Conservation (phyloP, 2,329 filamentous ascomycete species). For the Sclerotinia spermophila region DNA sequence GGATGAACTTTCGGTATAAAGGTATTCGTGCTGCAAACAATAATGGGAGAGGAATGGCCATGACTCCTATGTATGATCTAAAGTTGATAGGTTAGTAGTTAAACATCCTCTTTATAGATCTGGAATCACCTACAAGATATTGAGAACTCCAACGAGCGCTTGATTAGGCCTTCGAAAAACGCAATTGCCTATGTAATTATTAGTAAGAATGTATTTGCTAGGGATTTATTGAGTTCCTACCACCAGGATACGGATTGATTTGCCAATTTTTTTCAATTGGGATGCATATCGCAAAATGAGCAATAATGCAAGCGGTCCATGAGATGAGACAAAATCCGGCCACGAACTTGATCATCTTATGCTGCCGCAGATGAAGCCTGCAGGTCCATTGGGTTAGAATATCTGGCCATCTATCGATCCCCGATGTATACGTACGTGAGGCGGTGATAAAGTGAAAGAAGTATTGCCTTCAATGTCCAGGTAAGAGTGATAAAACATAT, state of each 20-base stretch:
- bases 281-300: background rate
- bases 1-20: background rate
- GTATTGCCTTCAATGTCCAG: conserved; percentile 3
- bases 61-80: background rate
- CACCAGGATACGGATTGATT: background rate
- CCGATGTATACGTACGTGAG: background rate
- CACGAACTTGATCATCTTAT: conserved; percentile 1
- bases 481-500: conserved; percentile 1
- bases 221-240: background rate
- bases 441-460: background rate
- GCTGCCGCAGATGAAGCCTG: background rate
- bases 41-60: background rate
- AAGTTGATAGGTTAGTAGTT: background rate
- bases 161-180: background rate
- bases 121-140: background rate
- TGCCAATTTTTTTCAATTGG: background rate
- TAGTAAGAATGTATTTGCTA: background rate
- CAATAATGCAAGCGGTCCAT: background rate
- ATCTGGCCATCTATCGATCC: too few relatives aligned
- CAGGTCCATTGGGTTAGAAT: background rate
- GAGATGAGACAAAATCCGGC: background rate
- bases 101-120: background rate
- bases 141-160: conserved; percentile 3
- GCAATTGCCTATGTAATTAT: background rate
- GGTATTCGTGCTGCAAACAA: conserved; percentile 1